Evolutionary conservation across 306 rosid species (phyloP), one percentile per base, ranked within the genome.

Genomic region (Cicer cuneatum): DNA sequence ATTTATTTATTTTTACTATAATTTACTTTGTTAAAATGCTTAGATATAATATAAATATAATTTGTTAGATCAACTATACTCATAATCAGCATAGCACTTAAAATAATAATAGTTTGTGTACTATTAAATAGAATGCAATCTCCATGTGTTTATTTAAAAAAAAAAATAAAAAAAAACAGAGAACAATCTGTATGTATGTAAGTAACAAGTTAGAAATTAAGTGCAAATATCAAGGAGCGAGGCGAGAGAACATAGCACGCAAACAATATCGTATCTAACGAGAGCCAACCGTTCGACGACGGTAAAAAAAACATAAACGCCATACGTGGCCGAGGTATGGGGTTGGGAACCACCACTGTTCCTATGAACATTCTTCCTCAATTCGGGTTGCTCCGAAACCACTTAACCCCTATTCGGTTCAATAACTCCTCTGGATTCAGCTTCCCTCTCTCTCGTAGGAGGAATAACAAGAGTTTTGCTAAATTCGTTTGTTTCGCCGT

Each of bases 401-500:
- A 69, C 43, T 54, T 78, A 48, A 41, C 71, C 66, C 72, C 81
- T 8, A 66, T 81, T 7, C 91, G 77, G 77, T 56, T 80, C 59
- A 16, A 12, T 63, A 79, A 73, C 49, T n/a, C 58, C 4, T 53
- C 76, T 56, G 80, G 75, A 10, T 74, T 79, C 74, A 83, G 74
- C 14, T 51, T 73, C 74, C 42, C 77, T 49, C 66, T 71, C 46
- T 65, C 83, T 2, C 53, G 24, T 3, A 68, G 67, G 14, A 75
- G 59, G 46, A 72, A 75, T 5, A 57, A 29, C 35, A 29, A 58
- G 10, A 76, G 73, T 1, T 68, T 83, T 12, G 69, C 10, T 43
- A 81, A 64, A 38, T 64, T 85, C 24, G 81, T 88, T 21, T 85
- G 96, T 79, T 84, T 79, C 16, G 96, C 97, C 10, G 93, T 89